A percentile compares a stretch with the other conserved stretches of the same genome.
Evolutionary conservation across 2,329 filamentous ascomycete species (phyloP).

Genomic region (Alternaria longipes): DNA sequence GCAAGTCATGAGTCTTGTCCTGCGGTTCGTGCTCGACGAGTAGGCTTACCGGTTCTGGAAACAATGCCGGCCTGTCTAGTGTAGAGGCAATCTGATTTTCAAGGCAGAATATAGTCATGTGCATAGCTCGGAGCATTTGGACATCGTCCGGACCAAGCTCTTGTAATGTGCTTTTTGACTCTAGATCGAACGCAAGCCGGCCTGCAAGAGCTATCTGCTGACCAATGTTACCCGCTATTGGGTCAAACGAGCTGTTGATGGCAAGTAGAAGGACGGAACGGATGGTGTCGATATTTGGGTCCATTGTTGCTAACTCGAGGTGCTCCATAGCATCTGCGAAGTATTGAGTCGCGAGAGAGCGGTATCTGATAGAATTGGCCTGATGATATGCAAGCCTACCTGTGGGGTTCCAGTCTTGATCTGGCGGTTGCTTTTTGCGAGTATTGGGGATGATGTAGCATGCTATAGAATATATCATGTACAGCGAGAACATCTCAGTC

Average conservation of each 20-base stretch:
- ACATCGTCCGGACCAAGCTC: constrained; percentile 35
- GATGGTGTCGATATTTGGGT: constrained; percentile 44
- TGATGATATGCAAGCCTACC: constrained; percentile 43
- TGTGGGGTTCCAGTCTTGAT: constrained; percentile 32
- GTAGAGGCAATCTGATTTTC: constrained; percentile 50
- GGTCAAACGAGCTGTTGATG: constrained; percentile 49
- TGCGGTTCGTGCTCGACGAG: background rate
- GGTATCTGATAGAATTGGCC: constrained; percentile 42
- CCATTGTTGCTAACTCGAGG: constrained; percentile 45
- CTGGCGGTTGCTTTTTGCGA: constrained; percentile 31
- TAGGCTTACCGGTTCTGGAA: constrained; percentile 45
- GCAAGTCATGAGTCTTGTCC: constrained; percentile 15
- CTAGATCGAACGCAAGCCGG: constrained; percentile 44
- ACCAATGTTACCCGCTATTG: constrained; percentile 46
- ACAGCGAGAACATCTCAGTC: constrained; percentile 42
- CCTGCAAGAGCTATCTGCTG: constrained; percentile 49
- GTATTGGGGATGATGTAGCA: constrained; percentile 44
- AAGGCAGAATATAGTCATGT: constrained; percentile 48
- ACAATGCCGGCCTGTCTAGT: constrained; percentile 46
- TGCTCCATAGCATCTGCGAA: constrained; percentile 44
- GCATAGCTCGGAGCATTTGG: constrained; percentile 41
- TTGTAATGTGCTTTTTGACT: constrained; percentile 38
- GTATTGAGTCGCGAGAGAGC: constrained; percentile 37
- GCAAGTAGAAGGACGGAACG: constrained; percentile 46
- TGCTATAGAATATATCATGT: constrained; percentile 50